Base-by-base conservation (phyloP, 305 asterid genomes). In the Fraxinus dipetala region DNA sequence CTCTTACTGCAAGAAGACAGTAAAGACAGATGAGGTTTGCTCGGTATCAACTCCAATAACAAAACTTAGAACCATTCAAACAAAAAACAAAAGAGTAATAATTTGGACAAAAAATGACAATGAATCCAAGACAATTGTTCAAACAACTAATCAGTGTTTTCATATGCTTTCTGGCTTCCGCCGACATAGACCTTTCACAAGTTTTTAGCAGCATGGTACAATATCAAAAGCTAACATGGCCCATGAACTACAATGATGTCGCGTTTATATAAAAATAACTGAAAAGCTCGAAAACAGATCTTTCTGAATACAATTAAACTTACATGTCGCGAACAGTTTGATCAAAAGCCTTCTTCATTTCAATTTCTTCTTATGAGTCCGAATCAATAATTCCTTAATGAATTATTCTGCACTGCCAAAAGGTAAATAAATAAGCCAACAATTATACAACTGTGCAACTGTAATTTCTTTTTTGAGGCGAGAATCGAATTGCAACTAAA, bases 311-410 rank as follows among this genome's bases (percentile, higher is more conserved):
- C 72, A 79, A 82, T 11, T 24, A 82, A 85, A 91, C 97, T 91
- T 88, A 95, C 99, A 95, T 70, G 89, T 95, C 98, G 5, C 98
- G 92, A 84, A 95, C 94, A 79, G 99, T 95, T 89, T 93, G 99
- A 93, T 79, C 99, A 83, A 95, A 83, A 26, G 94, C 97, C 91
- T 94, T 95, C 95, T 95, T 95, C 98, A 95, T 95, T 85, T 86
- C 90, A 78, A 82, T 61, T 81, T 78, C 40, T 81, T 72, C 87
- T 75, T 72, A 82, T 81, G 87, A 86, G 85, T 88, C 83, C 90
- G 81, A 80, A 85, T 76, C 79, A 81, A 76, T 82, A 67, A 80
- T 80, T 72, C 73, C 81, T 75, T 65, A 30, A 34, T 81, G 26
- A 80, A n/a, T 82, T 76, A 77, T 69, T 80, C 90, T 86, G 89